These are phyloP conservation scores for Lumnitzera racemosa DNA, from an alignment of 345 rosid genomes.

Conservation along the genomic window DNA sequence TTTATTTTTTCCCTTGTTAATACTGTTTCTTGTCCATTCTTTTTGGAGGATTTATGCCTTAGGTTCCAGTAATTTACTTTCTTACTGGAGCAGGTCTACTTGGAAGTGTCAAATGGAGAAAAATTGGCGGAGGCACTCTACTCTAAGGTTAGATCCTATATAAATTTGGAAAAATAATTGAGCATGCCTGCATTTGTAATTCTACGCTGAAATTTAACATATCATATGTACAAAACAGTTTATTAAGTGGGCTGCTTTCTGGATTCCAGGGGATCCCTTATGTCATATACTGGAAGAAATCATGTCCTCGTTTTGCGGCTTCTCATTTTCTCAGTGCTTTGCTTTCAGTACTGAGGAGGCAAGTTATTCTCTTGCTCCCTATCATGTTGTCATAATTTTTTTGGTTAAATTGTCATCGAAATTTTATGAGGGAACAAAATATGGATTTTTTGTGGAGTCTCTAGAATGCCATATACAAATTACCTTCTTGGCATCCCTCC, in stretches of 20 bases:
- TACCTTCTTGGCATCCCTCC: too few species aligned
- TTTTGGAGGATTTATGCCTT: background rate
- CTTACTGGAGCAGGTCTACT: slow-evolving; percentile 24
- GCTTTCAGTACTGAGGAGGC: slow-evolving; percentile 37
- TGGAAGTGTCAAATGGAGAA: slow-evolving; percentile 39
- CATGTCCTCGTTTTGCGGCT: slow-evolving; percentile 23
- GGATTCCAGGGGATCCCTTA: slow-evolving; percentile 37
- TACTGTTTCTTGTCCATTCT: background rate
- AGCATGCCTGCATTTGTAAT: too few species aligned
- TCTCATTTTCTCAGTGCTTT: slow-evolving; percentile 39
- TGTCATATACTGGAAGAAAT: slow-evolving; percentile 40
- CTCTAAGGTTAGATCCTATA: slow-evolving; percentile 22
- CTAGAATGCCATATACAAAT: too few species aligned
- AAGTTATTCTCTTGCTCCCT: background rate
- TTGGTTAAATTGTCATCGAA: too few species aligned
- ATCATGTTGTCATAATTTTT: background rate
- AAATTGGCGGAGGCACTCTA: slow-evolving; percentile 37
- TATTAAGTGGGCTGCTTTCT: background rate
- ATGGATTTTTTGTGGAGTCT: background rate
- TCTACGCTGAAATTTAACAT: too few species aligned
- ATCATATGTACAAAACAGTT: too few species aligned
- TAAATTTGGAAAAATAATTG: background rate
- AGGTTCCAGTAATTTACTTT: too few species aligned
- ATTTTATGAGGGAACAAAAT: background rate
- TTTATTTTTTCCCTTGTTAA: background rate